Percentiles rank a stretch among this genome's conserved stretches.
Conservation (phyloP, 768 basidiomycete species). For the Pleurotus eryngii region DNA sequence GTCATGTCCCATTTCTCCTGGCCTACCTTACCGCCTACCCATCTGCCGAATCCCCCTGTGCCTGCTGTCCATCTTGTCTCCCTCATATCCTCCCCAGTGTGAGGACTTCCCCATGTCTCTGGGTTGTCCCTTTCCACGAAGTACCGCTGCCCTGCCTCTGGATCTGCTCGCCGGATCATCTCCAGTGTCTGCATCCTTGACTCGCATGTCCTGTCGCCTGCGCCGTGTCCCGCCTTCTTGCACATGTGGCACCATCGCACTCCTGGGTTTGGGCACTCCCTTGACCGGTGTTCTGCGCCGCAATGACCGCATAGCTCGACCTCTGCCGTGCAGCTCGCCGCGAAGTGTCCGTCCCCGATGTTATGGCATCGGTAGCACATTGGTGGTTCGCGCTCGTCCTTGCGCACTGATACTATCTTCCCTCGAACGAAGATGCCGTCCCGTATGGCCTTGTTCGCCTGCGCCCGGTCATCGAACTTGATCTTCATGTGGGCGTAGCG, state of each 20-base stretch:
- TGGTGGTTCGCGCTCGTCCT: conserved; percentile 14
- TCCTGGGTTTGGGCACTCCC: conserved; percentile 12
- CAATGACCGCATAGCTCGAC: conserved; percentile 15
- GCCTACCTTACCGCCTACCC: neutral
- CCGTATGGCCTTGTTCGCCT: conserved; percentile 13
- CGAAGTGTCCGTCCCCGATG: conserved; percentile 11
- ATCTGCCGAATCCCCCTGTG: neutral
- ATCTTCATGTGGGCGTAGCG: conserved; percentile 20
- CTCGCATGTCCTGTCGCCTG: conserved; percentile 22
- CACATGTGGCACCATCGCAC: conserved; percentile 21
- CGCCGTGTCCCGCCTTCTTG: conserved; percentile 21
- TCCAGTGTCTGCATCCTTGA: conserved; percentile 10
- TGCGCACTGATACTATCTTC: conserved; percentile 7
- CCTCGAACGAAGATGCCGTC: conserved; percentile 13
- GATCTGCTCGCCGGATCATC: conserved; percentile 7
- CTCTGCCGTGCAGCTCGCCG: conserved; percentile 11
- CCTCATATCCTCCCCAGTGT: neutral
- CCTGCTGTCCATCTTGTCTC: neutral
- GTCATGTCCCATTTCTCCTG: neutral
- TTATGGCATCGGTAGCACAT: conserved; percentile 16
- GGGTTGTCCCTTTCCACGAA: conserved; percentile 10
- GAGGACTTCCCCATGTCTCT: neutral
- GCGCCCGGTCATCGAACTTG: conserved; percentile 9
- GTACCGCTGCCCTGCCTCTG: conserved; percentile 15
- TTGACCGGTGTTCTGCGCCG: conserved; percentile 13